phyloP scores from a whole-genome alignment of 2,329 filamentous ascomycete genomes.

The Corynespora cassiicola region DNA sequence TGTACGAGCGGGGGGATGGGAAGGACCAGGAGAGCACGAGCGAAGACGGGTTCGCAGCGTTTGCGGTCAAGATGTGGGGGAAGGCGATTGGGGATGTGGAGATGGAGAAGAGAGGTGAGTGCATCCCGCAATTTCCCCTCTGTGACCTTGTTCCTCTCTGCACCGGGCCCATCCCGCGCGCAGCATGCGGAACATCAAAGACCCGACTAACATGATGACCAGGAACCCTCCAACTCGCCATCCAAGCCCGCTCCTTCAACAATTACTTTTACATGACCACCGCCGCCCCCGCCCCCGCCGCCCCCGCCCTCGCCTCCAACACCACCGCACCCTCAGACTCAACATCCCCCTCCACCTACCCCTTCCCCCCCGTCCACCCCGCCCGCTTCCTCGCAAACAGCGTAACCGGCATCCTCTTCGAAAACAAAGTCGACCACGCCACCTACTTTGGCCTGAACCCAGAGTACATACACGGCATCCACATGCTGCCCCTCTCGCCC shows the following conservation, averaged over 20 bases:
- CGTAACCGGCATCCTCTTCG: constrained; percentile 74
- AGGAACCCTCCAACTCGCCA: constrained; percentile 82
- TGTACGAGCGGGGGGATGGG: constrained; percentile 74
- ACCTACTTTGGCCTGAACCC: constrained; percentile 77
- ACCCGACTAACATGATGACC: constrained; percentile 3
- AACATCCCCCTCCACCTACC: too few relatives aligned
- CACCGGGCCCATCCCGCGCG: background rate
- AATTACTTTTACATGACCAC: constrained; percentile 82
- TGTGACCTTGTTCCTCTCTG: background rate
- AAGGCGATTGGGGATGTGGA: constrained; percentile 74
- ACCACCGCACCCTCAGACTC: too few relatives aligned
- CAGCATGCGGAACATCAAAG: background rate
- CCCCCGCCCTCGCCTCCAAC: constrained; percentile 69
- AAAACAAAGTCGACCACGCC: constrained; percentile 93
- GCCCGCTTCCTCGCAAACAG: constrained; percentile 81
- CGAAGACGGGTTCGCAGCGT: constrained; percentile 87
- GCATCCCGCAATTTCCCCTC: background rate
- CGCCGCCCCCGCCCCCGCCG: constrained; percentile 70
- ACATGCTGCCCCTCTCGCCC: constrained; percentile 81
- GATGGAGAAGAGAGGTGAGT: constrained; percentile 72
- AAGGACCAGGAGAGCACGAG: constrained; percentile 89
- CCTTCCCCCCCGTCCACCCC: constrained; percentile 74
- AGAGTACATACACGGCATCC: constrained; percentile 78
- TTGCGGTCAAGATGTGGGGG: constrained; percentile 95
- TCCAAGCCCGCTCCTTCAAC: constrained; percentile 75